Percentiles rank a stretch among this genome's conserved stretches.
Conservation (phyloP, 495 filamentous ascomycete species). For the Penicillium ucsense region DNA sequence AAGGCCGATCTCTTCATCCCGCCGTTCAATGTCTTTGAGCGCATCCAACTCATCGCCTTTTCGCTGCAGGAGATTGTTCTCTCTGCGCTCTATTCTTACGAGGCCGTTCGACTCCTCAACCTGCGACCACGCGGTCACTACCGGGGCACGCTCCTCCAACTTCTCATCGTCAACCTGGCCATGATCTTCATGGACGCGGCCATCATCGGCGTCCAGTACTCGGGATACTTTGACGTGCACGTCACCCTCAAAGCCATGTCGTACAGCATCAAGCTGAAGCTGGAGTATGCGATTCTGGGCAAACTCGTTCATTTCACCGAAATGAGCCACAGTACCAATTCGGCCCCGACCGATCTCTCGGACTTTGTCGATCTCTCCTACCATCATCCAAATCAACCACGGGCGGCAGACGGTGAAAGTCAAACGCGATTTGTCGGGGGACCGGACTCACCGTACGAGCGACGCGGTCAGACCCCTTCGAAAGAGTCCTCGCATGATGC, state of each 20-base stretch:
- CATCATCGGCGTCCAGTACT: constrained; percentile 35
- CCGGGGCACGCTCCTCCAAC: constrained; percentile 30
- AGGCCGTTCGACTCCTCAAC: constrained; percentile 32
- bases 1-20: constrained; percentile 10
- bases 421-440: constrained; percentile 4
- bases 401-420: constrained; percentile 10
- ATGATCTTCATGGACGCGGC: constrained; percentile 38
- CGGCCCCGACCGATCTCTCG: constrained; percentile 16
- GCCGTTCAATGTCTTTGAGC: constrained; percentile 38
- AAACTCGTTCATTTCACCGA: constrained; percentile 27
- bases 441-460: constrained; percentile 1
- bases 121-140: constrained; percentile 20
- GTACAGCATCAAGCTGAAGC: constrained; percentile 49
- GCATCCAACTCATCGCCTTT: constrained; percentile 41
- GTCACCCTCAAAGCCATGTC: constrained; percentile 40
- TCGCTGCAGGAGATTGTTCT: constrained; percentile 43
- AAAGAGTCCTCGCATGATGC: constrained; percentile 12
- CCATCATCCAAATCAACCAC: constrained; percentile 1
- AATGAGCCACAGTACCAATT: constrained; percentile 9
- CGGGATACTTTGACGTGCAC: constrained; percentile 36
- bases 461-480: constrained; percentile 1
- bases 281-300: constrained; percentile 45
- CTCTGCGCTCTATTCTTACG: constrained; percentile 41
- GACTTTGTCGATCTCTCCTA: constrained; percentile 22
- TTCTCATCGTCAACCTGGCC: constrained; percentile 40